Evolutionary conservation across 805 yeast species (phyloP).

Genomic region (Metschnikowia continentalis): DNA sequence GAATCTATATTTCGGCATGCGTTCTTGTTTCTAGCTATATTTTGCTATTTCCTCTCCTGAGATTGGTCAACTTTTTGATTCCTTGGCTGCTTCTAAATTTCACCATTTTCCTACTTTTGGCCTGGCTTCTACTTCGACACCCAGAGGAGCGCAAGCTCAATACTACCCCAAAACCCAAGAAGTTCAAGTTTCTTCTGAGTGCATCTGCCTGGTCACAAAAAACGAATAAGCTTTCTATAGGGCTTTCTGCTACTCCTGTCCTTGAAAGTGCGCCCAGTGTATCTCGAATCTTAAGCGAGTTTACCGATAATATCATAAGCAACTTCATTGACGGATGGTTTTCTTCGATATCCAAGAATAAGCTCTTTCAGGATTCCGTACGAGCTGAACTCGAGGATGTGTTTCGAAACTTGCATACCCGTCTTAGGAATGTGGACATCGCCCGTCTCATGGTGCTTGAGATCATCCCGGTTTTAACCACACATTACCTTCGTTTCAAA

Average conservation of each 20-base stretch:
- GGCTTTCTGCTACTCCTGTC: not conserved
- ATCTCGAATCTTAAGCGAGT: conserved; percentile 48
- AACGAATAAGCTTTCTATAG: not conserved
- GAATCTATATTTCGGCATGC: not conserved
- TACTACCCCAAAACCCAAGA: not conserved
- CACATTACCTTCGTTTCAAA: conserved; percentile 54
- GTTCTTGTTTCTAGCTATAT: not conserved
- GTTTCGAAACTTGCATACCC: conserved; percentile 36
- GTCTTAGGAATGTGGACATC: conserved; percentile 46
- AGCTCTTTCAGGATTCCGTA: conserved; percentile 36
- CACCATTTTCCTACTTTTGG: not conserved
- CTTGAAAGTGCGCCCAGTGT: conserved; percentile 24
- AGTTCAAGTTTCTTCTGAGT: not conserved
- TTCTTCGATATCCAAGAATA: conserved; percentile 34
- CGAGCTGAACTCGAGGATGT: conserved; percentile 41
- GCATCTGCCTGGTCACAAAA: not conserved
- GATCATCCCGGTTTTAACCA: conserved; percentile 60
- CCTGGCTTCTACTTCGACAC: not conserved
- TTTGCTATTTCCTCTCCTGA: not conserved
- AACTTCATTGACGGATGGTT: conserved; percentile 62
- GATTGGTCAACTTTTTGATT: not conserved
- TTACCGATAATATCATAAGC: conserved; percentile 45
- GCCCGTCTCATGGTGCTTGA: conserved; percentile 54
- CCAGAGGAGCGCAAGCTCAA: conserved; percentile 1
- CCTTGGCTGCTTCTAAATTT: not conserved